Base-by-base conservation (phyloP, 495 filamentous ascomycete species). In the Durotheca rogersii region DNA sequence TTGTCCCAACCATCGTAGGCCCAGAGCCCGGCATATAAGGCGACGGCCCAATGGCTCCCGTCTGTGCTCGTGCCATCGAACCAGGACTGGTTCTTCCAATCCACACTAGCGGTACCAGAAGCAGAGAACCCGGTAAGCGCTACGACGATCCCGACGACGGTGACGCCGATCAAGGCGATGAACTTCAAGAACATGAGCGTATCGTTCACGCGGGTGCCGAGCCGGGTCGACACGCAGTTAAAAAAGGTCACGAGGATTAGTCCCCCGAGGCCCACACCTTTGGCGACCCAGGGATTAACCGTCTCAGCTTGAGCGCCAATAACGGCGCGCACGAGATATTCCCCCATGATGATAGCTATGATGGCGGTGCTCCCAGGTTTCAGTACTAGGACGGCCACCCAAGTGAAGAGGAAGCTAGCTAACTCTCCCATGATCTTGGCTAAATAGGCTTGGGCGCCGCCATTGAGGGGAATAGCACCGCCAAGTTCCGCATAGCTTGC, bases 1-100 rank as follows among this genome's bases (percentile, higher is more conserved):
- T 98, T 98, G 64, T 98, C 93, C 93, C 93, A 98, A 14, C 93
- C 93, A 62, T 98, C 93, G 70, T 92, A 98, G 2, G 93, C 93
- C 93, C 93, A 98, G 1, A 98, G 75, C 7, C 93, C 93, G 18
- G 90, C 92, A 67, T 98, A 98, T 47, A 98, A 67, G 3, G 93
- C 93, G 41, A 97, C 87, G 11, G 90, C 90, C 84, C 88, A 94
- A 53, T 81, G 83, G 11, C 85, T 89, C 11, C 84, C 77, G 64
- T 89, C 83, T n/a, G 80, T 78, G 56, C 74, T 87, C 7, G 90
- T 95, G 30, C 84, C 87, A 48, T 90, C 83, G 61, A 97, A 96
- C 93, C 94, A 98, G 9, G 83, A 81, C 11, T 75, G 76, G 1
- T 77, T 83, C 65, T 91, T 95, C 92, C 92, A 97, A 46, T 96